phyloP scores from a whole-genome alignment of 345 rosid genomes.

The Hirschfeldia incana region DNA sequence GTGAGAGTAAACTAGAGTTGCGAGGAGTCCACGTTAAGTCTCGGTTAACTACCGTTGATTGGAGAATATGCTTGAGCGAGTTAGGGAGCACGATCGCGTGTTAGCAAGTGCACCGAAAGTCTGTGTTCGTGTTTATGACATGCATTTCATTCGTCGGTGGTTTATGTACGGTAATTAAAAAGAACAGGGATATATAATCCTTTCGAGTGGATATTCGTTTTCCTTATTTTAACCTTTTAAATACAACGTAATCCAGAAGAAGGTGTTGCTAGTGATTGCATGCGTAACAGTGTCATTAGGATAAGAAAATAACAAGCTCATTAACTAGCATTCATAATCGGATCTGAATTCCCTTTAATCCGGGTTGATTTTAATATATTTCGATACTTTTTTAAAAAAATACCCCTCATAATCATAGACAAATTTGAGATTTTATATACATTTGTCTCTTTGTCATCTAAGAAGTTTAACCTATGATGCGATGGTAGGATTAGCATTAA shows the following conservation, averaged over 20 bases:
- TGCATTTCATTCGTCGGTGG: constrained; percentile 33
- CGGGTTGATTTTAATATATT: too few species aligned
- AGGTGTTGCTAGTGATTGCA: not conserved
- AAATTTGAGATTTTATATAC: not conserved
- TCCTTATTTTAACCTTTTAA: not conserved
- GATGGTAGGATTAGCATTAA: not conserved
- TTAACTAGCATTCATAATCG: not conserved
- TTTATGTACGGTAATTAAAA: constrained; percentile 14
- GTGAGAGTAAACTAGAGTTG: constrained; percentile 23
- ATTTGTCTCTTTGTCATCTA: not conserved
- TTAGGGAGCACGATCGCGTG: constrained; percentile 3
- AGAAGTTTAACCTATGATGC: not conserved
- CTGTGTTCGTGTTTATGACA: constrained; percentile 28
- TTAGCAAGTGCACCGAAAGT: constrained; percentile 12
- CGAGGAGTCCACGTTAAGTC: constrained; percentile 41
- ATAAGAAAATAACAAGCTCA: not conserved
- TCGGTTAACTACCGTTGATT: constrained; percentile 30
- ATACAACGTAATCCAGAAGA: not conserved
- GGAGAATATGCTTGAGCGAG: constrained; percentile 23
- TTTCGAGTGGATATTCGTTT: constrained; percentile 32
- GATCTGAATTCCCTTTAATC: too few species aligned
- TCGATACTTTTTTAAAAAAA: too few species aligned
- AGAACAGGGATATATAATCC: constrained; percentile 1
- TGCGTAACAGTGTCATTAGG: not conserved
- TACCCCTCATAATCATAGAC: not conserved